Percentiles rank a stretch among this genome's conserved stretches.
phyloP scores from a whole-genome alignment of 495 filamentous ascomycete genomes.

The Friedmanniomyces simplex region DNA sequence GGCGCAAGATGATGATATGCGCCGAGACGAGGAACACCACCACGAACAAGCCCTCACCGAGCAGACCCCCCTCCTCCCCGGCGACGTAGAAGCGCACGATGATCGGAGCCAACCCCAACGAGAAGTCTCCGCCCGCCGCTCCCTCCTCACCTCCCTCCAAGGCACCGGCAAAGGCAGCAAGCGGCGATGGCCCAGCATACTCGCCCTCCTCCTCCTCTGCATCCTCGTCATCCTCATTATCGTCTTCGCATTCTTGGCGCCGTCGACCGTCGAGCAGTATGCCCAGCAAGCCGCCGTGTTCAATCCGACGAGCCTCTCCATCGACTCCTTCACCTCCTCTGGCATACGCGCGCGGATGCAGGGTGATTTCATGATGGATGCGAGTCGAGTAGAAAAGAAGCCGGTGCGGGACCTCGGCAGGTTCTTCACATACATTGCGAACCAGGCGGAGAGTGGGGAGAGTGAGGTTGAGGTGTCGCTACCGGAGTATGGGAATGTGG shows the following conservation, averaged over 20 bases:
- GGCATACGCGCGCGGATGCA: conserved; percentile 70
- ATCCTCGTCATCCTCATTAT: conserved; percentile 42
- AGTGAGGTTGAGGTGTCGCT: conserved; percentile 68
- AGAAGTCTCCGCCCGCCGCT: conserved; percentile 1
- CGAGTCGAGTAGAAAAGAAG: conserved; percentile 55
- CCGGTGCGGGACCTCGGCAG: conserved; percentile 63
- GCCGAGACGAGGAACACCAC: not conserved
- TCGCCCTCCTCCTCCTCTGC: conserved; percentile 43
- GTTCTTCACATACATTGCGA: conserved; percentile 71
- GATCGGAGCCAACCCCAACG: not conserved
- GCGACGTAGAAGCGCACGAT: not conserved
- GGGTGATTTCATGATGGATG: conserved; percentile 71
- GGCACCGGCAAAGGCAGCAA: conserved; percentile 5
- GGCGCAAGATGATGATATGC: not conserved
- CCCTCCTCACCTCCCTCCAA: conserved; percentile 1
- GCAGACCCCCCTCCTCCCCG: conserved; percentile 6
- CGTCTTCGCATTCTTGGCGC: conserved; percentile 61
- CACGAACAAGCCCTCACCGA: not conserved
- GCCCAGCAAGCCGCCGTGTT: conserved; percentile 71
- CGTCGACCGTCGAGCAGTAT: conserved; percentile 72
- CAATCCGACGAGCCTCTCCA: conserved; percentile 66
- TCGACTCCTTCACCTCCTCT: conserved; percentile 66
- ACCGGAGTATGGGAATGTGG: conserved; percentile 68
- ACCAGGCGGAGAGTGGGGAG: conserved; percentile 55
- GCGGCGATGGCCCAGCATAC: conserved; percentile 48